phyloP scores from a whole-genome alignment of 305 asterid genomes.

The Fraxinus xanthoxyloides region DNA sequence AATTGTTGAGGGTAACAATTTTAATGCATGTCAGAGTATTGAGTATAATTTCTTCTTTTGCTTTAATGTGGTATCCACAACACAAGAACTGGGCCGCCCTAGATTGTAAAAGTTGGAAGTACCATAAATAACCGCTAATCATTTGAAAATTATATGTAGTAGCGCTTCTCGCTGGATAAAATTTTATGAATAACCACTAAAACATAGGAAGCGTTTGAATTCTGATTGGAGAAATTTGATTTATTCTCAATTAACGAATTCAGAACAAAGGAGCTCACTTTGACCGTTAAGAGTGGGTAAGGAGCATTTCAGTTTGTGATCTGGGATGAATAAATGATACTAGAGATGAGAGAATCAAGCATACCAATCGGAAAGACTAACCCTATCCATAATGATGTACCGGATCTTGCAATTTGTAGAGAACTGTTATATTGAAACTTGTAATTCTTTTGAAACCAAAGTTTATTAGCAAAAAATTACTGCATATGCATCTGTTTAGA shows the following conservation, averaged over 20 bases:
- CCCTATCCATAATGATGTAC: background rate
- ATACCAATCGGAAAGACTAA: background rate
- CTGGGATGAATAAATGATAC: background rate
- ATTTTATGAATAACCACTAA: background rate
- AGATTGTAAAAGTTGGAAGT: background rate
- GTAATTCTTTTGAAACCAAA: background rate
- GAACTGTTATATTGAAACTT: background rate
- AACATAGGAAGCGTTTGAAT: background rate
- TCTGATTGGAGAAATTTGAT: background rate
- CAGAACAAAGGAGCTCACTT: background rate
- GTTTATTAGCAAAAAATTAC: background rate
- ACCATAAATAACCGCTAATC: background rate
- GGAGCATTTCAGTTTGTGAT: background rate
- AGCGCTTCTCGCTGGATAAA: background rate
- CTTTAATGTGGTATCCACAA: background rate
- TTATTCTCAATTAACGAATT: background rate
- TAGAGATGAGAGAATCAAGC: background rate
- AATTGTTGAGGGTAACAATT: background rate
- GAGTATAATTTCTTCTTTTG: background rate
- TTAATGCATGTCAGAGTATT: background rate
- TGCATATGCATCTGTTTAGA: background rate
- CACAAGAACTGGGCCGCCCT: background rate
- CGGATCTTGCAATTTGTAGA: background rate
- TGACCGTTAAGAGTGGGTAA: background rate
- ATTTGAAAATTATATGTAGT: background rate